phyloP scores from a whole-genome alignment of 2,329 filamentous ascomycete genomes.

The Pyricularia pennisetigena region DNA sequence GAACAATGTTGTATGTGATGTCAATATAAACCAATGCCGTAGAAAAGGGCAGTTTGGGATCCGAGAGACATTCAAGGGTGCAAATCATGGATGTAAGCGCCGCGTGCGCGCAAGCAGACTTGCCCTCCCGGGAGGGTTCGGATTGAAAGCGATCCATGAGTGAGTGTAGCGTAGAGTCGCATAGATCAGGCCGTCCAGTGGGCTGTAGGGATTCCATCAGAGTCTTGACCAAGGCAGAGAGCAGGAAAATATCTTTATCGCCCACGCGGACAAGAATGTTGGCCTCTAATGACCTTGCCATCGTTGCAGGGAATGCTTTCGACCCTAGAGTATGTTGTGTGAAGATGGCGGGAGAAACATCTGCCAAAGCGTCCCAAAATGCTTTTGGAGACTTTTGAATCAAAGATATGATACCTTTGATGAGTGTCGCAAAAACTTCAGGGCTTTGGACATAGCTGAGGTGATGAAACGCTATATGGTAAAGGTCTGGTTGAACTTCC shows the following conservation, averaged over 20 bases:
- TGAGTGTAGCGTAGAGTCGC: conserved; percentile 67
- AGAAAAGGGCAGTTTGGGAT: conserved; percentile 19
- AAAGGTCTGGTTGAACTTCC: conserved; percentile 68
- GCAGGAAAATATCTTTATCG: conserved; percentile 47
- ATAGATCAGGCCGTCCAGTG: conserved; percentile 68
- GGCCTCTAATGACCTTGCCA: conserved; percentile 49
- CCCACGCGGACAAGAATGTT: conserved; percentile 40
- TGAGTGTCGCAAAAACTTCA: conserved; percentile 54
- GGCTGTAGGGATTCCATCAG: conserved; percentile 71
- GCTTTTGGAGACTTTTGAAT: conserved; percentile 66
- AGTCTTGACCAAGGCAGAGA: conserved; percentile 68
- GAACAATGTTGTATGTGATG: conserved; percentile 54
- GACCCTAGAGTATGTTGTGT: conserved; percentile 78
- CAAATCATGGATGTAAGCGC: conserved; percentile 51
- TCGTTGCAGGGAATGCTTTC: conserved; percentile 50
- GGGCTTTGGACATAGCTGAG: conserved; percentile 32
- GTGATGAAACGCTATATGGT: conserved; percentile 47
- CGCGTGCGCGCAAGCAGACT: conserved; percentile 52
- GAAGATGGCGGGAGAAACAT: conserved; percentile 69
- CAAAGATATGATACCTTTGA: conserved; percentile 61
- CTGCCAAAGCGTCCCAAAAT: conserved; percentile 82
- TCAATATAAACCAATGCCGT: conserved; percentile 45
- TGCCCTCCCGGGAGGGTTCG: conserved; percentile 44
- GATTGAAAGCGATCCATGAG: conserved; percentile 57
- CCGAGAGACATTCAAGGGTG: conserved; percentile 46